Base-by-base conservation (phyloP, 441 rosid genomes). In the Arabidopsis hybrid region DNA sequence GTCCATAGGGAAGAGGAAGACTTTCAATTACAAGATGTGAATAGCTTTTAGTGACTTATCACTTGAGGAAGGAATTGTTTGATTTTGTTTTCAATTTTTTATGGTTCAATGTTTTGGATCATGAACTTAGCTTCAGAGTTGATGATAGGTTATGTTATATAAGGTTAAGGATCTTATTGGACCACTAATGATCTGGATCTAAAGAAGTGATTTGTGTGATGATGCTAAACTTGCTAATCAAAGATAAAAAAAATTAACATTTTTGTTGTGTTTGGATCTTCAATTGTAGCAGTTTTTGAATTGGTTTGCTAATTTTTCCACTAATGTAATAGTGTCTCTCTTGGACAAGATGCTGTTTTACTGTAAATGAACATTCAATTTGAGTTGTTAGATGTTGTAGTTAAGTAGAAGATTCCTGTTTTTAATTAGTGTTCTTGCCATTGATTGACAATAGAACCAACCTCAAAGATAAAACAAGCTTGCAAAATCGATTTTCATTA, bases 221-320 rank as follows among this genome's bases (percentile, higher is more conserved):
- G 11, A 58, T 36, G 21, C 17, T 52, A 56, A 1, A n/a, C 11
- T 14, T 34, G 42, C 45, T 36, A 40, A 14, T 53, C 8, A 36
- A 43, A 61, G 9, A 35, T 45, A 52, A 60, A 75, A 51, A 60
- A 75, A 53, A 1, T 0, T 38, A 53, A 45, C 31, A 12, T 45
- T 46, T 71, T 42, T 57, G 6, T 46, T 69, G 75, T 69, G 53
- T 16, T 62, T 47, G 29, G 34, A 56, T 69, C 59, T 63, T 35
- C 1, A 36, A 63, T 45, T 61, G 55, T 60, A 51, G 36, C 5
- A 40, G 11, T 46, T 3, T 14, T 36, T 14, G 10, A 10, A 36
- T 73, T 35, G 43, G 7, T 65, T 29, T 65, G 59, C 35, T 56
- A 45, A 13, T 35, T 55, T 63, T n/a, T 7, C 46, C 8, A 26